Percentiles rank a stretch among this genome's conserved stretches.
phyloP scores from a whole-genome alignment of 2,329 filamentous ascomycete species.

The Colletotrichum somersetense region DNA sequence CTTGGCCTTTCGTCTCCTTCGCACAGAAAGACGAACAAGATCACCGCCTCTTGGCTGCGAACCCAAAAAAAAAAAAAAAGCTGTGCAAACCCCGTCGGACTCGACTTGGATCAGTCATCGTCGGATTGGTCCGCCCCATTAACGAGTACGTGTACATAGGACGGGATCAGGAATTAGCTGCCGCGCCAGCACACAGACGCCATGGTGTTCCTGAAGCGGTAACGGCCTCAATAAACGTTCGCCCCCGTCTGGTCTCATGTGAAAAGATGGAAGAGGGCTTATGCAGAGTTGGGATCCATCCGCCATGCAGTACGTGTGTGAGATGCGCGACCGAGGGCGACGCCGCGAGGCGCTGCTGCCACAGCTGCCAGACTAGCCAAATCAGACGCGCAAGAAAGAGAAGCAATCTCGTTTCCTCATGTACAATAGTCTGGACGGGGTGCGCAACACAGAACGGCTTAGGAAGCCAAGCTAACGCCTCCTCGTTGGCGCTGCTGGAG shows the following conservation, averaged over 20 bases:
- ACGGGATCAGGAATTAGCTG: not conserved
- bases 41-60: not conserved
- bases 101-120: slow-evolving; percentile 5
- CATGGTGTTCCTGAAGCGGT: not conserved
- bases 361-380: slow-evolving; percentile 5
- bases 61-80: not conserved
- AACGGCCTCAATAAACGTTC: slow-evolving; percentile 10
- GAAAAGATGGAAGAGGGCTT: not conserved
- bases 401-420: slow-evolving; percentile 9
- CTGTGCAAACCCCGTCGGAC: slow-evolving; percentile 21
- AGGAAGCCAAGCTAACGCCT: slow-evolving; percentile 14
- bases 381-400: slow-evolving; percentile 3
- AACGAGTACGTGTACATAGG: not conserved
- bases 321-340: slow-evolving; percentile 9
- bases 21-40: not conserved
- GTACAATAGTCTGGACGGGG: not conserved
- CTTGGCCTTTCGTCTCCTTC: not conserved
- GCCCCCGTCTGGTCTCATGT: slow-evolving; percentile 20
- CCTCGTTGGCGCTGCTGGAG: slow-evolving; percentile 19
- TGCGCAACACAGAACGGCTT: not conserved
- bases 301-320: not conserved
- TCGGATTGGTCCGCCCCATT: slow-evolving; percentile 3
- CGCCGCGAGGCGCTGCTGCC: slow-evolving; percentile 7
- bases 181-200: slow-evolving; percentile 18
- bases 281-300: not conserved